Conservation (phyloP, 2,329 filamentous ascomycete species). For the Alternaria sp. region DNA sequence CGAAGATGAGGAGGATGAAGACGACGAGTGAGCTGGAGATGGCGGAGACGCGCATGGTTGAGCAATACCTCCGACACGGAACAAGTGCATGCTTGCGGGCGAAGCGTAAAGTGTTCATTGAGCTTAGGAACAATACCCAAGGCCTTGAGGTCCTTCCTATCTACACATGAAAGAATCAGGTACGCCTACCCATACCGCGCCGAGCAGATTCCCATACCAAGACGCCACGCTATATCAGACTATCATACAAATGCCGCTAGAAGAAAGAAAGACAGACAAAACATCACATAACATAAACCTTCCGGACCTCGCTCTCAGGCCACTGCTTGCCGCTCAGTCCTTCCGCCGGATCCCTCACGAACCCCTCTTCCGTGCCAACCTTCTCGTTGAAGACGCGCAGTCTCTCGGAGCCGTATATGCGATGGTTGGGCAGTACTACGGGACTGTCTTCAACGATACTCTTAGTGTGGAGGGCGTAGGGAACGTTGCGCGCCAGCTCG, state of each 20-base stretch:
- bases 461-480: constrained; percentile 94
- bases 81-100: not conserved
- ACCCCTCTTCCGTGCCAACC: constrained; percentile 69
- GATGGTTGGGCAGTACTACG: constrained; percentile 83
- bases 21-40: not conserved
- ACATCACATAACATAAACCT: constrained; percentile 83
- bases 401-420: constrained; percentile 79
- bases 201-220: not conserved
- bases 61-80: not conserved
- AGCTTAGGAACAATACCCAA: not conserved
- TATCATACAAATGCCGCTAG: not conserved
- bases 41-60: not conserved
- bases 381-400: constrained; percentile 81
- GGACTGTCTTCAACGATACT: constrained; percentile 90
- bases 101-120: not conserved
- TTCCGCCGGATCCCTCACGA: constrained; percentile 74
- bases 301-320: constrained; percentile 68
- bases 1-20: constrained; percentile 11
- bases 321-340: constrained; percentile 64
- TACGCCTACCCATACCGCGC: not conserved
- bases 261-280: not conserved
- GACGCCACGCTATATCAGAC: constrained; percentile 6
- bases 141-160: not conserved
- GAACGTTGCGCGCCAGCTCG: constrained; percentile 83
- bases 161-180: not conserved